Conservation (phyloP, 2,329 filamentous ascomycete genomes). For the Teratosphaeria nubilosa region DNA sequence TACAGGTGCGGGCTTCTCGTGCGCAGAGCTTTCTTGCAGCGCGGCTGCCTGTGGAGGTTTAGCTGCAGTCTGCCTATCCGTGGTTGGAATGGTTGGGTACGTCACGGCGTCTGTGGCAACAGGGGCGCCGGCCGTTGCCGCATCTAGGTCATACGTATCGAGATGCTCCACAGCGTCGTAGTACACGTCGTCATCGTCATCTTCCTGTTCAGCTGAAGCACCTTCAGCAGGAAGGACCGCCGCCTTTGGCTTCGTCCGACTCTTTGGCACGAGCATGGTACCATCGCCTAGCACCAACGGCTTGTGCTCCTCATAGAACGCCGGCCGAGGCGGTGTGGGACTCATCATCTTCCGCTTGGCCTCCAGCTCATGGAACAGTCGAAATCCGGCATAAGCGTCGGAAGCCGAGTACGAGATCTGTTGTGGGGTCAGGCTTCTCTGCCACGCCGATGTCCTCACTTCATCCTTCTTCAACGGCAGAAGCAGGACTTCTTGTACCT, state of each 20-base stretch:
- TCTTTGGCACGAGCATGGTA: conserved; percentile 2
- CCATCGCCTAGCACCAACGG: conserved; percentile 51
- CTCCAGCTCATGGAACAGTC: conserved; percentile 64
- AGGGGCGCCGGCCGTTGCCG: background rate
- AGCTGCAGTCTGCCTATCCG: background rate
- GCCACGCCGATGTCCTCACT: conserved; percentile 70
- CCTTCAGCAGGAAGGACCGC: background rate
- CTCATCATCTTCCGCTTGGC: conserved; percentile 53
- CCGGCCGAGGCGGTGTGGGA: conserved; percentile 61
- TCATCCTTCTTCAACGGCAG: conserved; percentile 68
- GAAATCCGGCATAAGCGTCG: conserved; percentile 70
- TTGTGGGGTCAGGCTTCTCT: conserved; percentile 45
- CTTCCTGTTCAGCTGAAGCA: conserved; percentile 14
- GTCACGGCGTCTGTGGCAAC: background rate
- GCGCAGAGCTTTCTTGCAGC: background rate
- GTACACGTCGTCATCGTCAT: conserved; percentile 16
- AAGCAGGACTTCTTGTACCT: conserved; percentile 60
- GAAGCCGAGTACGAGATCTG: conserved; percentile 70
- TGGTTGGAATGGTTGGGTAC: background rate
- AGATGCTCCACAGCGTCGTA: conserved; percentile 20
- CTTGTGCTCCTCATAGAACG: conserved; percentile 54
- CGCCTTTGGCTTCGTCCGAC: background rate
- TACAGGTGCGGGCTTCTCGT: background rate
- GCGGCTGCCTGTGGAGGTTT: background rate
- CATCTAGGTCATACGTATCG: conserved; percentile 3